These are phyloP conservation scores for Exophiala xenobiotica DNA, from an alignment of 2,329 filamentous ascomycete genomes.

Conservation along the genomic window DNA sequence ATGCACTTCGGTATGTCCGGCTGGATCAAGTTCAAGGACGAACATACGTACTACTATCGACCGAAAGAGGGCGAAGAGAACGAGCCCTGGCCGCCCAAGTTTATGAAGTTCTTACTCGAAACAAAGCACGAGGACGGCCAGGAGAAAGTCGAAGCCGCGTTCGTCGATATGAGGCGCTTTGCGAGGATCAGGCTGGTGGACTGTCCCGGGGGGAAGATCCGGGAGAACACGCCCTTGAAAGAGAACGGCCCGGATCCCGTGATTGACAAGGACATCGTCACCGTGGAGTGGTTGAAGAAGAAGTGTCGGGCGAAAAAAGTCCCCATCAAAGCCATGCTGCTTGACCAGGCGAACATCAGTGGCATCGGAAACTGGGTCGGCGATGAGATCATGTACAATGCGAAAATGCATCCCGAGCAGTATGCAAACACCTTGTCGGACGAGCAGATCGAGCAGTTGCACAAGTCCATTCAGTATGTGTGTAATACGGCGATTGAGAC, in stretches of 20 bases:
- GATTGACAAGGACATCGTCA: slow-evolving; percentile 73
- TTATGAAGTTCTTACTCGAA: slow-evolving; percentile 79
- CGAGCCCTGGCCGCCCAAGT: slow-evolving; percentile 81
- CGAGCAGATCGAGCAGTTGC: slow-evolving; percentile 68
- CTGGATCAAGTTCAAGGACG: slow-evolving; percentile 84
- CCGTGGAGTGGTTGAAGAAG: slow-evolving; percentile 68
- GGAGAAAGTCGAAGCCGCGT: slow-evolving; percentile 68
- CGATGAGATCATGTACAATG: slow-evolving; percentile 89
- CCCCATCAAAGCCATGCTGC: slow-evolving; percentile 81
- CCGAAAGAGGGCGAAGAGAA: slow-evolving; percentile 53
- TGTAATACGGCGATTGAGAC: slow-evolving; percentile 76
- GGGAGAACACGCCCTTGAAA: slow-evolving; percentile 72
- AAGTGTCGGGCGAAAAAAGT: slow-evolving; percentile 76
- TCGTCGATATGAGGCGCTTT: slow-evolving; percentile 79
- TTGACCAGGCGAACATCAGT: slow-evolving; percentile 85
- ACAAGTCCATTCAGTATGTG: slow-evolving; percentile 72
- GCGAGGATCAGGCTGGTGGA: slow-evolving; percentile 78
- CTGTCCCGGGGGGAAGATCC: slow-evolving; percentile 72
- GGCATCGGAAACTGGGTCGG: slow-evolving; percentile 98
- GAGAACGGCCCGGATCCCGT: slow-evolving; percentile 95
- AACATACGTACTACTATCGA: slow-evolving; percentile 78
- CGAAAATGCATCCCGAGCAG: slow-evolving; percentile 86
- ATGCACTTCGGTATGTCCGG: slow-evolving; percentile 81
- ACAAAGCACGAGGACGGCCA: slow-evolving; percentile 54
- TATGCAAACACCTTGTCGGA: slow-evolving; percentile 80